phyloP scores from a whole-genome alignment of 2,329 filamentous ascomycete genomes.

The Colletotrichum sublineola region DNA sequence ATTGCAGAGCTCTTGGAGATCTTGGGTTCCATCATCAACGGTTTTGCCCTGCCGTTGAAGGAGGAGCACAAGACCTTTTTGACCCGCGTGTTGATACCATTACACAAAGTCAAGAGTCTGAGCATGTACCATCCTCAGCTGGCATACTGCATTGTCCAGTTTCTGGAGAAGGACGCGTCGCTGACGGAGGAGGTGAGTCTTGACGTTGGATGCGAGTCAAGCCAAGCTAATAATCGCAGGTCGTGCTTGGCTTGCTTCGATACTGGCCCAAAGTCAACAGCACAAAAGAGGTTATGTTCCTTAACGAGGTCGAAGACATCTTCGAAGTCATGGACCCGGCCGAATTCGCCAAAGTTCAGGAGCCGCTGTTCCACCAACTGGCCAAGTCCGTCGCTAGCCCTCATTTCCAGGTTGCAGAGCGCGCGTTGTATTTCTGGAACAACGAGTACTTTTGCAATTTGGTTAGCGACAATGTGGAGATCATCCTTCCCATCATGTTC shows the following conservation, averaged over 20 bases:
- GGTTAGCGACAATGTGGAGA: conserved; percentile 98
- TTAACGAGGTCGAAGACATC: conserved; percentile 99
- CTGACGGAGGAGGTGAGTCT: conserved; percentile 90
- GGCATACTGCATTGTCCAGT: conserved; percentile 99
- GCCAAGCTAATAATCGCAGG: conserved; percentile 62
- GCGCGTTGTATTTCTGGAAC: conserved; percentile 99
- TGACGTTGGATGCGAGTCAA: conserved; percentile 34
- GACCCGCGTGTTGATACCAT: conserved; percentile 89
- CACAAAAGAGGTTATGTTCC: conserved; percentile 99
- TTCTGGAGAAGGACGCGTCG: conserved; percentile 96
- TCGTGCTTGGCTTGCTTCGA: conserved; percentile 91
- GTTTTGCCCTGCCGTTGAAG: conserved; percentile 95
- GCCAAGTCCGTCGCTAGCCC: conserved; percentile 98
- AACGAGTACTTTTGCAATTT: conserved; percentile 99
- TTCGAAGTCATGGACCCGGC: conserved; percentile 99
- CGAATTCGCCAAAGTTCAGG: conserved; percentile 98
- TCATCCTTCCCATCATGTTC: conserved; percentile 99
- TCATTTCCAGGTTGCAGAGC: conserved; percentile 98
- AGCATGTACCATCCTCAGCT: conserved; percentile 99
- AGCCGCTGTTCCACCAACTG: conserved; percentile 95
- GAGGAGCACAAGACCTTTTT: conserved; percentile 99
- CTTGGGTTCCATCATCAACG: conserved; percentile 98
- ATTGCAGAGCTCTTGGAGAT: conserved; percentile 98
- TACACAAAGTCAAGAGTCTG: conserved; percentile 98
- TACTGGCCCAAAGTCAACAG: conserved; percentile 99